Percentiles rank a stretch among this genome's conserved stretches.
These are phyloP conservation scores for Leptodontidium sp. DNA, from an alignment of 2,329 filamentous ascomycete species.

Conservation along the genomic window DNA sequence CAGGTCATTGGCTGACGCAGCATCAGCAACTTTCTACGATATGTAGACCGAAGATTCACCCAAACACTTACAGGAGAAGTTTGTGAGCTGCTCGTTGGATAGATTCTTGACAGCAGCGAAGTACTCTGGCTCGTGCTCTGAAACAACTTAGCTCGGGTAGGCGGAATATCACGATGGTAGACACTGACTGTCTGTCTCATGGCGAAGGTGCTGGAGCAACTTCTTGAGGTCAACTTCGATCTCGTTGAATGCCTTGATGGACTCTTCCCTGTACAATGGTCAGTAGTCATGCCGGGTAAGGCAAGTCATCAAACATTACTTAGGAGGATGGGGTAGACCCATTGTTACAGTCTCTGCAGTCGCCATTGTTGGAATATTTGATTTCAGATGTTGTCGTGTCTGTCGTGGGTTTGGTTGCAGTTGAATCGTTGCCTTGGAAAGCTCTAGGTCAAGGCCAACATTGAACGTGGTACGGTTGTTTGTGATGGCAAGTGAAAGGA, in stretches of 20 bases:
- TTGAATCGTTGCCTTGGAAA: too few species aligned
- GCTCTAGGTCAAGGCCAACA: not conserved
- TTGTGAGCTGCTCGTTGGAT: conserved; percentile 43
- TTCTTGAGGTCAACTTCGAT: conserved; percentile 61
- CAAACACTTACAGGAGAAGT: conserved; percentile 44
- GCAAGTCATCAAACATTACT: conserved; percentile 41
- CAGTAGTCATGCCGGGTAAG: not conserved
- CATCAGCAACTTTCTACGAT: conserved; percentile 29
- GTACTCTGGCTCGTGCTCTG: conserved; percentile 62
- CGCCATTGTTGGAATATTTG: conserved; percentile 37
- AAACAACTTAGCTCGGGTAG: conserved; percentile 1
- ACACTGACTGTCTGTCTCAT: conserved; percentile 54
- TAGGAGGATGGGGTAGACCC: conserved; percentile 50
- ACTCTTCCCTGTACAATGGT: conserved; percentile 53
- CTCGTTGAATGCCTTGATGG: conserved; percentile 58
- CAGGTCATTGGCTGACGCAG: conserved; percentile 52
- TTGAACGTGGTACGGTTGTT: not conserved
- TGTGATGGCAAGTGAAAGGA: not conserved
- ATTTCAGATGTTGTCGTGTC: conserved; percentile 10
- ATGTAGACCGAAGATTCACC: not conserved
- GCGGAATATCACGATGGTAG: not conserved
- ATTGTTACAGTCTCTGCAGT: conserved; percentile 60
- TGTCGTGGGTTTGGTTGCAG: not conserved
- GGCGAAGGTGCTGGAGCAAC: conserved; percentile 57
- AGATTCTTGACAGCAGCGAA: conserved; percentile 56